Evolutionary conservation across 2,329 filamentous ascomycete genomes (phyloP).

Genomic region (Sporothrix phasma): DNA sequence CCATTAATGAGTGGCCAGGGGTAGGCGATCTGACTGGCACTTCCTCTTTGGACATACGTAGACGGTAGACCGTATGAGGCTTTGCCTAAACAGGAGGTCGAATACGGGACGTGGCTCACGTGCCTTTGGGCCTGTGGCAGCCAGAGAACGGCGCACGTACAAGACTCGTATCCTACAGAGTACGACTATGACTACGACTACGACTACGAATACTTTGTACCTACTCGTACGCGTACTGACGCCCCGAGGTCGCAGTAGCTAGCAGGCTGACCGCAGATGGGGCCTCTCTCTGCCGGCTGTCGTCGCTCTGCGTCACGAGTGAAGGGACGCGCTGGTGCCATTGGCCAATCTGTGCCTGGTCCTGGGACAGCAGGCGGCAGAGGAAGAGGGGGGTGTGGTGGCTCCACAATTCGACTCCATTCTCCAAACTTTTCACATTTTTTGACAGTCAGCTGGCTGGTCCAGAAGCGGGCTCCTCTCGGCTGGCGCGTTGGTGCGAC

Average conservation of each 20-base stretch:
- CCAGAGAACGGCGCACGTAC: no score
- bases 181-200: no score
- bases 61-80: no score
- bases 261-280: no score
- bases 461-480: background rate
- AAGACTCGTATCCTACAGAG: no score
- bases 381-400: background rate
- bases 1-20: background rate
- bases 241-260: constrained; percentile 12
- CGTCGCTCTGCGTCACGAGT: constrained; percentile 16
- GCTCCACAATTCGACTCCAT: background rate
- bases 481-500: background rate
- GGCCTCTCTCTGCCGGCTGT: background rate
- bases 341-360: constrained; percentile 9
- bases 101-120: no score
- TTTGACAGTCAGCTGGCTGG: constrained; percentile 14
- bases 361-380: no score
- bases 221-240: background rate
- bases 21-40: background rate
- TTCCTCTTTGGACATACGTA: background rate
- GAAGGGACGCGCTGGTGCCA: background rate
- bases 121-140: no score
- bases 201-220: no score
- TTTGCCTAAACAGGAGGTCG: no score
- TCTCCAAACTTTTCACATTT: background rate